Percentiles rank a stretch among this genome's conserved stretches.
These are phyloP conservation scores for Penicillium sp. DNA, from an alignment of 2,329 filamentous ascomycete species.

Conservation along the genomic window DNA sequence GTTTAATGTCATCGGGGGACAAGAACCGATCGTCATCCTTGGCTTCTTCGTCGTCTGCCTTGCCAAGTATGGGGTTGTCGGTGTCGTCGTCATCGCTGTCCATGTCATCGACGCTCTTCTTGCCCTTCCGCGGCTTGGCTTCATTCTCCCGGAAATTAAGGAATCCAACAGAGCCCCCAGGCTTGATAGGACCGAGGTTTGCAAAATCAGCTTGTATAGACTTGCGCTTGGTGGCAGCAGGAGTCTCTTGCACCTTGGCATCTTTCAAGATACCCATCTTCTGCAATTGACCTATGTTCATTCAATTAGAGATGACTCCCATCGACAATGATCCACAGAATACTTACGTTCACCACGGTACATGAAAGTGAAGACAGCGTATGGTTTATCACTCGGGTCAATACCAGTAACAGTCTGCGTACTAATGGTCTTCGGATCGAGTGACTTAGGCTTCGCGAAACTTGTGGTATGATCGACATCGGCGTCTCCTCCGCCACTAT, in stretches of 20 bases:
- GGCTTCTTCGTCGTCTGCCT: slow-evolving; percentile 59
- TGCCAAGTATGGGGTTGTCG: slow-evolving; percentile 60
- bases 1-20: slow-evolving; percentile 60
- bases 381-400: slow-evolving; percentile 92
- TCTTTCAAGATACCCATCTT: slow-evolving; percentile 89
- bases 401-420: slow-evolving; percentile 99
- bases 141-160: slow-evolving; percentile 77
- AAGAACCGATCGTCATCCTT: slow-evolving; percentile 48
- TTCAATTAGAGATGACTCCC: background rate
- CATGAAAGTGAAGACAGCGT: slow-evolving; percentile 96
- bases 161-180: slow-evolving; percentile 85
- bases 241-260: slow-evolving; percentile 59
- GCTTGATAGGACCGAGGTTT: slow-evolving; percentile 77
- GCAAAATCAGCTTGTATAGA: slow-evolving; percentile 83
- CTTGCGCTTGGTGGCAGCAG: slow-evolving; percentile 67
- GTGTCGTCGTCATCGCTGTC: slow-evolving; percentile 71
- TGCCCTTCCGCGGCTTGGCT: slow-evolving; percentile 52
- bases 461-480: slow-evolving; percentile 96
- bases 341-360: slow-evolving; percentile 89
- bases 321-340: background rate
- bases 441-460: slow-evolving; percentile 92
- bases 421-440: slow-evolving; percentile 96
- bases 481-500: slow-evolving; percentile 63
- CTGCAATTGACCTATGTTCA: slow-evolving; percentile 72
- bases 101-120: slow-evolving; percentile 64